phyloP scores from a whole-genome alignment of 2,329 filamentous ascomycete genomes.

The Colletotrichum simmondsii region DNA sequence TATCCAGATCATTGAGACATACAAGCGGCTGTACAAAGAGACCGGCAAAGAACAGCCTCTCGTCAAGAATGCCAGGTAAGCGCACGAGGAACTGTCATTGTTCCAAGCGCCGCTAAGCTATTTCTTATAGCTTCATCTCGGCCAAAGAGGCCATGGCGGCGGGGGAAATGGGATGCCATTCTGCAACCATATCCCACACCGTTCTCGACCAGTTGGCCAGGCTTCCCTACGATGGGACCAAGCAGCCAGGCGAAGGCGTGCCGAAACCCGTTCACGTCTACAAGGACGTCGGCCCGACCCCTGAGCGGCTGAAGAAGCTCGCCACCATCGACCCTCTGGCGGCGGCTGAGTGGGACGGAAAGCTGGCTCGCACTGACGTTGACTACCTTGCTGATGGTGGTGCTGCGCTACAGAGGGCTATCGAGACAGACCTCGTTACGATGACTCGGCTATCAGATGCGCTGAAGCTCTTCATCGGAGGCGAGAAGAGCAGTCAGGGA shows the following conservation, averaged over 20 bases:
- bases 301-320: slow-evolving; percentile 48
- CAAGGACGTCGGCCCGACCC: slow-evolving; percentile 44
- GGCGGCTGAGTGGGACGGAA: slow-evolving; percentile 49
- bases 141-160: slow-evolving; percentile 56
- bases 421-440: slow-evolving; percentile 50
- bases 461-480: slow-evolving; percentile 52
- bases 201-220: slow-evolving; percentile 51
- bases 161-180: slow-evolving; percentile 58
- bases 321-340: slow-evolving; percentile 52
- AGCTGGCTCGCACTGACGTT: slow-evolving; percentile 49
- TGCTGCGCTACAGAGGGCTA: slow-evolving; percentile 52
- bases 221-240: slow-evolving; percentile 47
- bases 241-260: slow-evolving; percentile 50
- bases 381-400: slow-evolving; percentile 60
- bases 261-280: slow-evolving; percentile 55
- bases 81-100: background rate
- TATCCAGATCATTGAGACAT: slow-evolving; percentile 60
- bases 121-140: slow-evolving; percentile 49
- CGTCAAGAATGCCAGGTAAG: slow-evolving; percentile 56
- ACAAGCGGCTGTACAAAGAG: slow-evolving; percentile 55
- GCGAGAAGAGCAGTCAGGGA: slow-evolving; percentile 49
- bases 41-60: slow-evolving; percentile 60
- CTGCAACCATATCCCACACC: slow-evolving; percentile 54
- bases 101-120: background rate
- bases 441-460: slow-evolving; percentile 50